Evolutionary conservation across 2,329 filamentous ascomycete species (phyloP).

Genomic region (Colletotrichum scovillei): DNA sequence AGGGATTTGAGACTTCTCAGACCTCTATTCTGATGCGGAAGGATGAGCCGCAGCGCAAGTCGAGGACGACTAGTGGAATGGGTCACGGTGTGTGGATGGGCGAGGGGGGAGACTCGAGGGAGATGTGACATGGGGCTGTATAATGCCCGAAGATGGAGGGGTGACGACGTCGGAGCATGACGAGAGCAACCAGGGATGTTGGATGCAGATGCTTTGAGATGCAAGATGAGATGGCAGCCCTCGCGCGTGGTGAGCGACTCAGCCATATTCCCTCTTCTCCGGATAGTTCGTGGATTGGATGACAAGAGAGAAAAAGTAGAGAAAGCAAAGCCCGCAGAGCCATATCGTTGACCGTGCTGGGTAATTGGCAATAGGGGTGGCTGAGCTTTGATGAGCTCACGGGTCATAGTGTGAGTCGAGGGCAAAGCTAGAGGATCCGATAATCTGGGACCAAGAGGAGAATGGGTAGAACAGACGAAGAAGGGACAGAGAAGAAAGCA

Average conservation of each 20-base stretch:
- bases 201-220: conserved; percentile 29
- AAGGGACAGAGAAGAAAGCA: background rate
- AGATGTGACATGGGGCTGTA: background rate
- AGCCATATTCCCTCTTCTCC: conserved; percentile 7
- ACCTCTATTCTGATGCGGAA: conserved; percentile 1
- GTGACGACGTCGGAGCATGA: conserved; percentile 18
- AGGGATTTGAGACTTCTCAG: conserved; percentile 20
- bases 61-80: conserved; percentile 5
- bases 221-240: conserved; percentile 34
- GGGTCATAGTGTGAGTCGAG: conserved; percentile 9
- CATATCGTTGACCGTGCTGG: conserved; percentile 26
- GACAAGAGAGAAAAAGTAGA: conserved; percentile 10
- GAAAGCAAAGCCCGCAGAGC: conserved; percentile 1
- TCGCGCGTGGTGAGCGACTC: conserved; percentile 19
- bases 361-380: conserved; percentile 16
- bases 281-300: conserved; percentile 14
- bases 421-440: background rate
- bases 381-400: conserved; percentile 24
- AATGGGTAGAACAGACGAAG: conserved; percentile 4
- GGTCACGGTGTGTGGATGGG: background rate
- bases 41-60: conserved; percentile 17
- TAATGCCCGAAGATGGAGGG: conserved; percentile 20
- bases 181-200: conserved; percentile 28
- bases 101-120: background rate
- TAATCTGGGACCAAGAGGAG: background rate